A percentile compares a stretch with the other conserved stretches of the same genome.
Conservation (phyloP, 345 rosid genomes). For the Populus davidiana region DNA sequence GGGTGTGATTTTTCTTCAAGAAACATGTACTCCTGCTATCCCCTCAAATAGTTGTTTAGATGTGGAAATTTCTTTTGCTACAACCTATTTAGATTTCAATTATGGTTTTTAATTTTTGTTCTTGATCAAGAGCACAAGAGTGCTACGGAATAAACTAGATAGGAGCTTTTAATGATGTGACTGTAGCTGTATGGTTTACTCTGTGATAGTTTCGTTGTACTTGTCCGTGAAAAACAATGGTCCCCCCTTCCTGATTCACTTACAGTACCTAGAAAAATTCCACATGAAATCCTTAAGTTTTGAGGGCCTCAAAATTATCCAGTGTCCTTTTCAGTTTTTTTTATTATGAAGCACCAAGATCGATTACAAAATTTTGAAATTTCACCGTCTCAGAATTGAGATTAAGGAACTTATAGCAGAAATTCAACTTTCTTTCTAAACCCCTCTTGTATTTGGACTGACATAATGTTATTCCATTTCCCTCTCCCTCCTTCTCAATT, state of each 20-base stretch:
- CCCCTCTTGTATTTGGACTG: not conserved
- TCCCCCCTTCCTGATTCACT: constrained; percentile 17
- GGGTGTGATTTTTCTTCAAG: not conserved
- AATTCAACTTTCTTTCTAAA: not conserved
- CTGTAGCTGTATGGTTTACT: constrained; percentile 8
- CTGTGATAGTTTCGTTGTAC: constrained; percentile 1
- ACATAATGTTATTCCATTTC: not conserved
- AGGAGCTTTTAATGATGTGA: constrained; percentile 18
- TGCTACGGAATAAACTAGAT: not conserved
- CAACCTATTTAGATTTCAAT: not conserved
- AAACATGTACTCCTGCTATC: not conserved
- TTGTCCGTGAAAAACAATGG: constrained; percentile 19
- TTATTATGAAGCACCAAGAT: not conserved
- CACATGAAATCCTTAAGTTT: not conserved
- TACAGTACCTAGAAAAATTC: constrained; percentile 22
- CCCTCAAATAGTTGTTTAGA: not conserved
- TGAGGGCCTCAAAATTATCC: constrained; percentile 1
- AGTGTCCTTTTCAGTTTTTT: not conserved
- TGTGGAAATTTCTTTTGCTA: not conserved
- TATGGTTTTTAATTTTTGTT: not conserved
- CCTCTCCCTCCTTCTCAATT: not conserved
- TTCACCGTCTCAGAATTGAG: not conserved
- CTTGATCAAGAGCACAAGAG: not conserved
- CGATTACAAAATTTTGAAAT: not conserved
- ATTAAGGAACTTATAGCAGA: not conserved